Evolutionary conservation across 2,329 filamentous ascomycete genomes (phyloP).

Genomic region (Cladosporium colombiae): DNA sequence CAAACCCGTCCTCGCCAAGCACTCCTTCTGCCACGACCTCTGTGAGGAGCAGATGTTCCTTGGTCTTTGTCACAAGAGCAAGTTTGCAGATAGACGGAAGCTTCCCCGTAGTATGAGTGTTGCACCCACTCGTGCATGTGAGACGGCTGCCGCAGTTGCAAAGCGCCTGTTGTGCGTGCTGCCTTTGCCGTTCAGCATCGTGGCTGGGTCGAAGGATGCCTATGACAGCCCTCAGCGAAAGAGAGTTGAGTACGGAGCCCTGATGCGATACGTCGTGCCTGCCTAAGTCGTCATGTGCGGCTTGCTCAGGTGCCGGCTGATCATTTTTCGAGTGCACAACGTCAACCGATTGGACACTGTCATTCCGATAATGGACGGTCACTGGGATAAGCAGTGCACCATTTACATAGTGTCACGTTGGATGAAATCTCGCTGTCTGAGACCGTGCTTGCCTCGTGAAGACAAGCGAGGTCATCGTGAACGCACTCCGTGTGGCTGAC

Average conservation of each 20-base stretch:
- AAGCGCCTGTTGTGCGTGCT: neutral
- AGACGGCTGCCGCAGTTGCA: neutral
- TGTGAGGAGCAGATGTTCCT: neutral
- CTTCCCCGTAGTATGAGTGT: neutral
- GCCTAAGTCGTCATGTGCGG: neutral
- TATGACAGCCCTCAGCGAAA: constrained; percentile 8
- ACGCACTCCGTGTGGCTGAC: neutral
- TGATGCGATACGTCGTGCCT: constrained; percentile 3
- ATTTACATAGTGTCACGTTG: neutral
- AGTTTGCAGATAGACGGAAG: neutral
- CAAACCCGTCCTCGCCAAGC: neutral
- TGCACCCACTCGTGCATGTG: neutral
- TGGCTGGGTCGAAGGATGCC: neutral
- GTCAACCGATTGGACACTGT: neutral
- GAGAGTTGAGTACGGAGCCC: neutral
- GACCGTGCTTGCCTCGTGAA: constrained; percentile 1
- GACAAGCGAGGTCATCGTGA: constrained; percentile 1
- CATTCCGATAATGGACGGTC: neutral
- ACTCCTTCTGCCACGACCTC: neutral
- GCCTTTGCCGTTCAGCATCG: neutral
- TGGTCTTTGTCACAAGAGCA: neutral
- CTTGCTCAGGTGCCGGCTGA: constrained; percentile 9
- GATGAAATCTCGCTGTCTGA: neutral
- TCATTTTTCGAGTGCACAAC: neutral
- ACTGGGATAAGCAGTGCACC: neutral